Evolutionary conservation across 2,329 filamentous ascomycete genomes (phyloP), one percentile per base, ranked within the genome.

Genomic region (Epichloe elymi): DNA sequence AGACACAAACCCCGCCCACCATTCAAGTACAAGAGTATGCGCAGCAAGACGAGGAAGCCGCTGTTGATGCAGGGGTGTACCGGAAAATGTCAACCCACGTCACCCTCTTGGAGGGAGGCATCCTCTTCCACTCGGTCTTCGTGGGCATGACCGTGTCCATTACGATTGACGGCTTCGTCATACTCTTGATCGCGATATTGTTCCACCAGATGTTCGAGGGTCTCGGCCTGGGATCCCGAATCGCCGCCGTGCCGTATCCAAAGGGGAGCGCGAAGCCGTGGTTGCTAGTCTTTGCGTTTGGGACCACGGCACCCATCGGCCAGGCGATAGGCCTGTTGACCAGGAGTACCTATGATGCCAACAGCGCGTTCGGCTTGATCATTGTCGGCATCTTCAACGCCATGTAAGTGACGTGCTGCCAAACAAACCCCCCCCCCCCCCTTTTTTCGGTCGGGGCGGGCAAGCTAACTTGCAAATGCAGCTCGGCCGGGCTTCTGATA

Each of bases 71-170:
- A 5, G 52, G 63, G 8, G 66, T 73, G 6, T 74, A 78, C 64
- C 76, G 78, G 60, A 84, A 80, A 59, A 78, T 82, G 63, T 76
- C 85, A 3, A 72, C 87, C 58, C 85, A 89, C 65, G 87, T 86
- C 57, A 77, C 85, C 4, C 74, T 89, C 3, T 75, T 89, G 5
- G 85, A 89, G 65, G 82, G 85, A 51, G 85, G 85, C 54, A 89
- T 89, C 56, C 72, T 89, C 11, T 89, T 89, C 63, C 85, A 89
- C 67, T 86, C 81, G 54, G 76, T 89, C 53, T 87, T 87, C 63
- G 83, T 87, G 51, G 83, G 83, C 52, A 84, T 86, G 74, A 85
- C 84, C 0, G 68, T 87, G 26, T 83, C 80, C 26, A 83, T 87
- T 56, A 82, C 82, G 19, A 78, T 78, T 1, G 79, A 84, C 1